Evolutionary conservation across 2,329 filamentous ascomycete genomes (phyloP).

Genomic region (Allantophomopsis cytisporea): DNA sequence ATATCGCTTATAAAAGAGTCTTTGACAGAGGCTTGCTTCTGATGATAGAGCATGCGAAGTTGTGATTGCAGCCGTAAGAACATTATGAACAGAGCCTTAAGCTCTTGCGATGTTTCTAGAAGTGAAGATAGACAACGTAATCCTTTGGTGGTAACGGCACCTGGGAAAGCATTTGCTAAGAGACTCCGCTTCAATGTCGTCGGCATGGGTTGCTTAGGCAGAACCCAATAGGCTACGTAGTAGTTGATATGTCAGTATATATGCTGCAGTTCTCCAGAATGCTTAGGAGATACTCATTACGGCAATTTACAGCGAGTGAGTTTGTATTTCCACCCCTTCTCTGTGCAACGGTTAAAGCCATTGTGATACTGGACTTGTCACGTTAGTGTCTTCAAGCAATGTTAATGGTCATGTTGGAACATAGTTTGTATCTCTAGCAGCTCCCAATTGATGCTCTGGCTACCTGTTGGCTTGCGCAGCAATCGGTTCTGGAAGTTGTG

Average conservation of each 20-base stretch:
- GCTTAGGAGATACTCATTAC: conserved; percentile 30
- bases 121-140: conserved; percentile 29
- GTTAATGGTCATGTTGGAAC: too few species aligned
- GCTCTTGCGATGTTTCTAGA: conserved; percentile 31
- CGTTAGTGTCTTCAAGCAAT: too few species aligned
- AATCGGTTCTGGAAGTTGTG: too few species aligned
- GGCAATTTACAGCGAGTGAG: conserved; percentile 38
- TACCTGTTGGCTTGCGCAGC: too few species aligned
- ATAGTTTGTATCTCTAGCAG: too few species aligned
- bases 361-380: too few species aligned
- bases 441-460: too few species aligned
- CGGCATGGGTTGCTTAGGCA: conserved; percentile 21
- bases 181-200: background rate
- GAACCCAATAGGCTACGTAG: conserved; percentile 39
- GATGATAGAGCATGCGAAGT: conserved; percentile 30
- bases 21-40: conserved; percentile 28
- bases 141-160: conserved; percentile 1
- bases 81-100: conserved; percentile 31
- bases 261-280: background rate
- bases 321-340: conserved; percentile 39
- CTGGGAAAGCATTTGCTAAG: background rate
- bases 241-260: conserved; percentile 26
- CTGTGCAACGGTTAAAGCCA: conserved; percentile 22
- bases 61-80: conserved; percentile 32
- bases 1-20: conserved; percentile 1